Evolutionary conservation across 176 grass and related monocot species (phyloP).

Genomic region (Secale cereale): DNA sequence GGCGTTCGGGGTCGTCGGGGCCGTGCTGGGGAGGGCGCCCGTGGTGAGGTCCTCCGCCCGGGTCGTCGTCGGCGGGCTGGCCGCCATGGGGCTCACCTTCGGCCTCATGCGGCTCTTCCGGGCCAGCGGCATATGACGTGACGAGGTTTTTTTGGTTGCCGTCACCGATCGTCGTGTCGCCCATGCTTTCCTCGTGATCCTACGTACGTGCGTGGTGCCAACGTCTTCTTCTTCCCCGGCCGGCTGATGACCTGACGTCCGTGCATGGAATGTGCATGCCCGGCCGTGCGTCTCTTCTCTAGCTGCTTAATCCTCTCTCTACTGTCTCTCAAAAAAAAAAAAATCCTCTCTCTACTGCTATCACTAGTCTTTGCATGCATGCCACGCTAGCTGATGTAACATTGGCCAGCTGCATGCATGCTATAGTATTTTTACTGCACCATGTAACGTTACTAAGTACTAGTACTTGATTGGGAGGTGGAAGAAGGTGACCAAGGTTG

Average conservation of each 20-base stretch:
- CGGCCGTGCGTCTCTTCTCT: not conserved
- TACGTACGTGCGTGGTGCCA: not conserved
- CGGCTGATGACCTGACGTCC: not conserved
- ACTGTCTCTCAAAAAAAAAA: too few species aligned
- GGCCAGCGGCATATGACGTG: conserved; percentile 39
- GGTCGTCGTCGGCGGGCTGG: conserved; percentile 42
- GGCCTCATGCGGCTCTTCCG: conserved; percentile 59
- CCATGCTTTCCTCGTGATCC: not conserved
- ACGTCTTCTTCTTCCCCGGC: not conserved
- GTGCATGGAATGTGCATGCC: not conserved
- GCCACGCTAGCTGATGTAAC: not conserved
- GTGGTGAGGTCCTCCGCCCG: conserved; percentile 32
- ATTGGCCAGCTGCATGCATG: not conserved
- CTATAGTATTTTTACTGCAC: not conserved
- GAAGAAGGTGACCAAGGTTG: not conserved
- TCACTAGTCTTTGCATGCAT: not conserved
- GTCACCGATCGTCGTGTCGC: not conserved
- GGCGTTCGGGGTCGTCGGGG: conserved; percentile 51
- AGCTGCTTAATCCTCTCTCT: not conserved
- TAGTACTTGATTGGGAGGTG: not conserved
- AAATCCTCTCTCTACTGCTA: not conserved
- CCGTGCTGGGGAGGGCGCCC: conserved; percentile 40
- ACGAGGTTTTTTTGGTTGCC: not conserved
- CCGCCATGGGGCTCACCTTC: conserved; percentile 54
- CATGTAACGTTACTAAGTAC: not conserved